These are phyloP conservation scores for Echria macrotheca DNA, from an alignment of 495 filamentous ascomycete genomes.

Conservation along the genomic window DNA sequence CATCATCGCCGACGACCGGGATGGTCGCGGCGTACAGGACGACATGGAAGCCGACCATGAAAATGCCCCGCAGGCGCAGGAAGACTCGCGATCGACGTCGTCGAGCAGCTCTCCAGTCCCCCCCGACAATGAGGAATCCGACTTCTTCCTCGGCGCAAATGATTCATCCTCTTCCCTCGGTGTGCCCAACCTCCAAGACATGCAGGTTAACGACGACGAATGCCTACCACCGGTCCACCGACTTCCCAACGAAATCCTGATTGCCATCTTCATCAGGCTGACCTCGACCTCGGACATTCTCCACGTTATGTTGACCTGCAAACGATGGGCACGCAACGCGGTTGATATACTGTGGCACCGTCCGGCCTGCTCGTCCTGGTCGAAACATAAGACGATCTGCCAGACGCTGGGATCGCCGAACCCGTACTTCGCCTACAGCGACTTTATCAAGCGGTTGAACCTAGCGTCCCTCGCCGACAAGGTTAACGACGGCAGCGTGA, in stretches of 20 bases:
- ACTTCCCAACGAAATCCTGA: conserved; percentile 90
- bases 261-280: conserved; percentile 85
- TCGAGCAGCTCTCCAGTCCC: conserved; percentile 81
- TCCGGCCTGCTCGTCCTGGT: conserved; percentile 81
- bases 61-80: conserved; percentile 10
- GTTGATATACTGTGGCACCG: conserved; percentile 95
- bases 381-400: conserved; percentile 70
- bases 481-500: conserved; percentile 85
- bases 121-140: conserved; percentile 70
- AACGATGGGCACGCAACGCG: conserved; percentile 85
- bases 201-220: conserved; percentile 55
- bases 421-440: conserved; percentile 77
- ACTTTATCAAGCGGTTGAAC: conserved; percentile 87
- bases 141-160: conserved; percentile 81
- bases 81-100: conserved; percentile 52
- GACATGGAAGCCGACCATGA: conserved; percentile 13
- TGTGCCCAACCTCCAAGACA: conserved; percentile 68
- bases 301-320: conserved; percentile 86
- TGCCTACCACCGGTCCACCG: conserved; percentile 69
- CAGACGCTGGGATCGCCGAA: conserved; percentile 60
- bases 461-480: conserved; percentile 67
- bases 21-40: neutral
- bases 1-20: conserved; percentile 35
- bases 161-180: conserved; percentile 89
- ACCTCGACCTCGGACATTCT: conserved; percentile 66